phyloP scores from a whole-genome alignment of 1,284 basidiomycete species.

The Sphaerobolus stellatus region DNA sequence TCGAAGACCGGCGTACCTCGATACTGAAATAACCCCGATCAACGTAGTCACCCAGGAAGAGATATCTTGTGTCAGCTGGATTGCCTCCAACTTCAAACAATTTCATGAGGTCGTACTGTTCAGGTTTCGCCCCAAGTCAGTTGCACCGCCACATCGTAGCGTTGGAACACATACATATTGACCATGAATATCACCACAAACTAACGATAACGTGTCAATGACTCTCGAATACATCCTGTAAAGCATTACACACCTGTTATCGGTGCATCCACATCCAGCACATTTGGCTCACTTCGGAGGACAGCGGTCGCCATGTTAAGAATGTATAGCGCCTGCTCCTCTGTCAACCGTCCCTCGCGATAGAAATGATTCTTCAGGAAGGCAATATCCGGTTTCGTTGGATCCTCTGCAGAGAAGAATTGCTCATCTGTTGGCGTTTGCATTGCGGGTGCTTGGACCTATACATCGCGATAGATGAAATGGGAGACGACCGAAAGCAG shows the following conservation, averaged over 20 bases:
- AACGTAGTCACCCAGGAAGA: conserved; percentile 94
- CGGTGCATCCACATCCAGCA: conserved; percentile 89
- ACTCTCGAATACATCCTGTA: conserved; percentile 1
- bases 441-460: conserved; percentile 97
- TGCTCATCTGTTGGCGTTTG: conserved; percentile 88
- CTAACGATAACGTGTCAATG: conserved; percentile 40
- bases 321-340: conserved; percentile 89
- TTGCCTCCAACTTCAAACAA: conserved; percentile 93
- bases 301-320: conserved; percentile 78
- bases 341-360: conserved; percentile 87
- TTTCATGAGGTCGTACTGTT: conserved; percentile 90
- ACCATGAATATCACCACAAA: conserved; percentile 91
- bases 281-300: conserved; percentile 76
- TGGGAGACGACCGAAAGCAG: not conserved
- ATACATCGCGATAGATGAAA: no score
- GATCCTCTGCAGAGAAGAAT: conserved; percentile 85
- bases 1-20: conserved; percentile 52
- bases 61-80: conserved; percentile 89
- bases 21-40: conserved; percentile 93
- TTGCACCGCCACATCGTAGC: not conserved
- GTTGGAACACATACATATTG: conserved; percentile 76
- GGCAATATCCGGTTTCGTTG: conserved; percentile 89
- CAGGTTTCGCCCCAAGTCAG: conserved; percentile 12
- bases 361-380: conserved; percentile 99
- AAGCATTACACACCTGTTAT: conserved; percentile 69